Evolutionary conservation across 2,329 filamentous ascomycete genomes (phyloP).

Genomic region (Apiospora pterosperma): DNA sequence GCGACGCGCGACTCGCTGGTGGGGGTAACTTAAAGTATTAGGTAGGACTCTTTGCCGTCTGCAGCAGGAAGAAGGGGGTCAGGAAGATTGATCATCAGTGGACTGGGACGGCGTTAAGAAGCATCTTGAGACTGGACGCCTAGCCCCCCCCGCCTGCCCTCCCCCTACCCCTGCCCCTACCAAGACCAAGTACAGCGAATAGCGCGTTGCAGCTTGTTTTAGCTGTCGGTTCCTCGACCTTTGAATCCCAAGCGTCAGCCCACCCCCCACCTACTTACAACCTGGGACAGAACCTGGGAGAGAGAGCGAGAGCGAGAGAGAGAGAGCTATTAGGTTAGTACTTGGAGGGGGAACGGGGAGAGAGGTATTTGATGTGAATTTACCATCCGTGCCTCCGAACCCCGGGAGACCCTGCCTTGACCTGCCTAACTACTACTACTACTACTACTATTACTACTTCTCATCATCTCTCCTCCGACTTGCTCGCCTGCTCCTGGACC

Average conservation of each 20-base stretch:
- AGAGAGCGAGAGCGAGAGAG: no score
- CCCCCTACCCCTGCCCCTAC: neutral
- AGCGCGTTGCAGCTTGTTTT: slow-evolving; percentile 13
- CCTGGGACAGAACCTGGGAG: neutral
- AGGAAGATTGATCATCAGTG: no score
- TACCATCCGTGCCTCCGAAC: neutral
- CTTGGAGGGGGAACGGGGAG: neutral
- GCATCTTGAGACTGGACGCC: neutral
- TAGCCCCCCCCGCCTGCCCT: neutral
- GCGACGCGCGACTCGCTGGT: neutral
- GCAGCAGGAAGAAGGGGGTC: no score
- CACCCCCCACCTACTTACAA: neutral
- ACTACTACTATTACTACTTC: neutral
- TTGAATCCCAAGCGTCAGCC: slow-evolving; percentile 1
- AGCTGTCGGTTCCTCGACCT: slow-evolving; percentile 2
- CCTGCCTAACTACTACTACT: neutral
- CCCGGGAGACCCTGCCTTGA: neutral
- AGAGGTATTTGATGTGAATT: neutral
- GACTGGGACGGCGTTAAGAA: slow-evolving; percentile 1
- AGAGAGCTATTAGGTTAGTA: no score
- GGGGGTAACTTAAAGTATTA: neutral
- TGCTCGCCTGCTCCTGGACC: neutral
- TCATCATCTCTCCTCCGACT: neutral
- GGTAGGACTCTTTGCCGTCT: no score
- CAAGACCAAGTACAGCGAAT: slow-evolving; percentile 4